Evolutionary conservation across 306 rosid species (phyloP).

Genomic region (Lupinus albus): DNA sequence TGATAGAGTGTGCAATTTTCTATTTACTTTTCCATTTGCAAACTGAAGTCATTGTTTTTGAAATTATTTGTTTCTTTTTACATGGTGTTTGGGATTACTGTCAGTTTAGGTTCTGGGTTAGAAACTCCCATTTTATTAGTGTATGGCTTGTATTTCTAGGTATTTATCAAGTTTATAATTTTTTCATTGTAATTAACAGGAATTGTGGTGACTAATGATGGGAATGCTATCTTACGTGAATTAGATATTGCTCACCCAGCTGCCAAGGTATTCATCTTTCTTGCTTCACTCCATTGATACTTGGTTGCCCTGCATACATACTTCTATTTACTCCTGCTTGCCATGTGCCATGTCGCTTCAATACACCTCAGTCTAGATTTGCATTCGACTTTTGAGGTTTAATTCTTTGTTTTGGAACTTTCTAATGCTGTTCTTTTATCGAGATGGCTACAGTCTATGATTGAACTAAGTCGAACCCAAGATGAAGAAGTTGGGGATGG

Average conservation of each 20-base stretch:
- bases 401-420: slow-evolving; percentile 2
- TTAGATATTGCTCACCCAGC: slow-evolving; percentile 97
- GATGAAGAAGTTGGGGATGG: slow-evolving; percentile 98
- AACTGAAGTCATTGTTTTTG: slow-evolving; percentile 13
- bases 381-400: slow-evolving; percentile 11
- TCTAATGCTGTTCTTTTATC: neutral
- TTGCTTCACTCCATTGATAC: slow-evolving; percentile 18
- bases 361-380: neutral
- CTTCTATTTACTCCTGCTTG: neutral
- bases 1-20: neutral
- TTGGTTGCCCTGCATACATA: neutral
- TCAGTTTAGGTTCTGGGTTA: slow-evolving; percentile 32
- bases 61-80: neutral
- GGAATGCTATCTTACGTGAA: slow-evolving; percentile 94
- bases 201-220: slow-evolving; percentile 97
- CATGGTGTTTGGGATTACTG: neutral
- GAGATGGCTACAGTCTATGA: slow-evolving; percentile 58
- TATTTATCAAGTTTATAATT: slow-evolving; percentile 6
- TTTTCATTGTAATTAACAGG: slow-evolving; percentile 52
- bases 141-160: slow-evolving; percentile 10
- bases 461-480: slow-evolving; percentile 73
- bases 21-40: slow-evolving; percentile 1
- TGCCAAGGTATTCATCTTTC: slow-evolving; percentile 71
- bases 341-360: neutral
- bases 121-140: slow-evolving; percentile 7